Conservation (phyloP, 1,284 basidiomycete species). For the Malassezia furfur region DNA sequence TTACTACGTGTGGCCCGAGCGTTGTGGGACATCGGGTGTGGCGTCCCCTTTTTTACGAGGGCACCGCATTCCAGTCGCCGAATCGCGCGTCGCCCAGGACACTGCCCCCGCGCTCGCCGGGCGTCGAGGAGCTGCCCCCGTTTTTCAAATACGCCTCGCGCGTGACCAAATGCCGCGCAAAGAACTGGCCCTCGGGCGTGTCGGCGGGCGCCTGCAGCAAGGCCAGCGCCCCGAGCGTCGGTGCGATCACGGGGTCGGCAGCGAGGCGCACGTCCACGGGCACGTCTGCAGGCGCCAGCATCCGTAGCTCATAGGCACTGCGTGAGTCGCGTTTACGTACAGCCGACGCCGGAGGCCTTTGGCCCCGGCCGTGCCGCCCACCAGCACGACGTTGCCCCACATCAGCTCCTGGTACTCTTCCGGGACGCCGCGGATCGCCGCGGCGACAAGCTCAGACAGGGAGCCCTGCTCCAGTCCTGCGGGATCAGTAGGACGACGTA, state of each 20-base stretch:
- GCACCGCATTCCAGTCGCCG: slow-evolving; percentile 10
- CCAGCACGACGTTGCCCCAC: slow-evolving; percentile 81
- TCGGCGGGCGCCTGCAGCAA: slow-evolving; percentile 5
- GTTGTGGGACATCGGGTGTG: too few relatives aligned
- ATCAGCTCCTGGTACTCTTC: slow-evolving; percentile 71
- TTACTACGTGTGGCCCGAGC: too few relatives aligned
- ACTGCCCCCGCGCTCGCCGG: slow-evolving; percentile 13
- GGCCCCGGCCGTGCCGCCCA: slow-evolving; percentile 72
- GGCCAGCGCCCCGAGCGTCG: slow-evolving; percentile 1
- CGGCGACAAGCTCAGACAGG: slow-evolving; percentile 63
- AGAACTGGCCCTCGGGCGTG: neutral
- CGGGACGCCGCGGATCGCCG: slow-evolving; percentile 62
- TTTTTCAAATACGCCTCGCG: slow-evolving; percentile 2
- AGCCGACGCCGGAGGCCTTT: slow-evolving; percentile 65
- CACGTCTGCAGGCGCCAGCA: slow-evolving; percentile 25
- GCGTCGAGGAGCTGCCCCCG: slow-evolving; percentile 6
- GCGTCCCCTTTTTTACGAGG: too few relatives aligned
- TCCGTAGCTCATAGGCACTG: slow-evolving; percentile 20
- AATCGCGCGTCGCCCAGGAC: slow-evolving; percentile 10
- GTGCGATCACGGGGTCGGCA: slow-evolving; percentile 1
- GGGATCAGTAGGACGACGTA: slow-evolving; percentile 54
- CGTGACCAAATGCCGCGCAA: neutral
- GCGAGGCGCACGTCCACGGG: slow-evolving; percentile 16
- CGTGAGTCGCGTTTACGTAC: slow-evolving; percentile 47
- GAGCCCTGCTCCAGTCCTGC: slow-evolving; percentile 65